Conservation (phyloP, 306 rosid genomes). For the Sphenostylis stenocarpa region DNA sequence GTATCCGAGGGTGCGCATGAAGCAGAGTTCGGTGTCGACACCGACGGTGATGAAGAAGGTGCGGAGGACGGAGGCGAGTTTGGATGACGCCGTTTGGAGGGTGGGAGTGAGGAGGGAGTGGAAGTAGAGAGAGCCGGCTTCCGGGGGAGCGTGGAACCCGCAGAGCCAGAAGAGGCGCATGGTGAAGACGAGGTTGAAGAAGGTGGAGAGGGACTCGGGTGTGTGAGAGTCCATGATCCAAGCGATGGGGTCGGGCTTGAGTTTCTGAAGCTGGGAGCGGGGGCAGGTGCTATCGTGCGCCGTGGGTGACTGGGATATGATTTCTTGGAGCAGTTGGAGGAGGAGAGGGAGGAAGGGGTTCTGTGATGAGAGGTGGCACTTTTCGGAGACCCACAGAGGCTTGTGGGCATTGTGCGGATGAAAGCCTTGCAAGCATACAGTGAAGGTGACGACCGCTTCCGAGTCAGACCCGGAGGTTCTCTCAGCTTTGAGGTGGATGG, state of each 20-base stretch:
- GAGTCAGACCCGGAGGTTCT: conserved; percentile 52
- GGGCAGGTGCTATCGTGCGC: conserved; percentile 77
- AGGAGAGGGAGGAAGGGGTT: conserved; percentile 81
- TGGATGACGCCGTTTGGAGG: conserved; percentile 48
- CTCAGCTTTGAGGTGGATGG: conserved; percentile 62
- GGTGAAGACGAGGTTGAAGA: conserved; percentile 73
- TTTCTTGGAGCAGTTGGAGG: conserved; percentile 88
- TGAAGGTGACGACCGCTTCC: conserved; percentile 52
- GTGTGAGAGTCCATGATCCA: conserved; percentile 96
- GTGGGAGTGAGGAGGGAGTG: conserved; percentile 54
- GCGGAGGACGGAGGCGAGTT: conserved; percentile 53
- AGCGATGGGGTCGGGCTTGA: conserved; percentile 70
- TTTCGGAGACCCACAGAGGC: conserved; percentile 74
- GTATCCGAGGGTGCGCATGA: conserved; percentile 89
- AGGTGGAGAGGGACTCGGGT: conserved; percentile 70
- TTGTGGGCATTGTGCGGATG: conserved; percentile 36
- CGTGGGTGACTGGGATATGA: conserved; percentile 70
- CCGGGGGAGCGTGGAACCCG: conserved; percentile 68
- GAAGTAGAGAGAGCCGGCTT: conserved; percentile 76
- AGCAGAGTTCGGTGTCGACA: conserved; percentile 73
- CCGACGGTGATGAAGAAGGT: conserved; percentile 73
- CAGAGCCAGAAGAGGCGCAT: conserved; percentile 90
- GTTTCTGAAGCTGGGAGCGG: conserved; percentile 72
- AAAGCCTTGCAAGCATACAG: conserved; percentile 63
- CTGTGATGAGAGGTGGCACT: conserved; percentile 55